phyloP scores from a whole-genome alignment of 2,329 filamentous ascomycete genomes.

The Biscogniauxia marginata region DNA sequence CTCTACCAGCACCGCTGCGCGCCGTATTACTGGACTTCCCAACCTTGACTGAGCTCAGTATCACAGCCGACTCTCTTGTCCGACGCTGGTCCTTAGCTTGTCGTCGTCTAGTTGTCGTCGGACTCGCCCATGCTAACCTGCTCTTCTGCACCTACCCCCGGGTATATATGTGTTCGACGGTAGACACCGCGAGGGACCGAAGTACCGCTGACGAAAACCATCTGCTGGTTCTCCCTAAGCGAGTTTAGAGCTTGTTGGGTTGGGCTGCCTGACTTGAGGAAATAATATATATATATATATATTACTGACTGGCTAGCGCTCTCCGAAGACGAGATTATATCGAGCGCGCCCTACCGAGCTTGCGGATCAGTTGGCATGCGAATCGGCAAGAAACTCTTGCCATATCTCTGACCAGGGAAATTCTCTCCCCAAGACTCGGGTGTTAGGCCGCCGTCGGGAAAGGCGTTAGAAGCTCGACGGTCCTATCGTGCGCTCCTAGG shows the following conservation, averaged over 20 bases:
- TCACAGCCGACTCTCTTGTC: conserved; percentile 53
- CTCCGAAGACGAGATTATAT: conserved; percentile 10
- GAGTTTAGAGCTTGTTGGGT: conserved; percentile 5
- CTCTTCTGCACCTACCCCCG: conserved; percentile 15
- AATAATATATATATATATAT: conserved; percentile 9
- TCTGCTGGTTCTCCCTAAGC: conserved; percentile 6
- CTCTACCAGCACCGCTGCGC: conserved; percentile 47
- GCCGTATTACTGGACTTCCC: conserved; percentile 47
- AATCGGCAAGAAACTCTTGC: conserved; percentile 15
- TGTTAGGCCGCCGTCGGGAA: conserved; percentile 21
- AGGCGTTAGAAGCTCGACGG: conserved; percentile 25
- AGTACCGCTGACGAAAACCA: conserved; percentile 8
- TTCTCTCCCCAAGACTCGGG: conserved; percentile 18
- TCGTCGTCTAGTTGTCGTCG: conserved; percentile 24
- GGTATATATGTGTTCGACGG: conserved; percentile 25
- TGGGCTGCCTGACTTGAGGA: conserved; percentile 9
- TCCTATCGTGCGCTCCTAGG: conserved; percentile 27
- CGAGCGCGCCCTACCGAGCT: conserved; percentile 14
- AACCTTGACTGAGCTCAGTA: conserved; percentile 48
- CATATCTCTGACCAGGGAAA: conserved; percentile 13
- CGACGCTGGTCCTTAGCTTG: conserved; percentile 41
- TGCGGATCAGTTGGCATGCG: conserved; percentile 24
- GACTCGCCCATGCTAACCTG: conserved; percentile 19
- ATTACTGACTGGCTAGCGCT: conserved; percentile 17
- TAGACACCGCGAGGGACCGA: conserved; percentile 14